Evolutionary conservation across 169 alveolate genomes (phyloP), one percentile per base, ranked within the genome.

Genomic region (Cardiosporidium cionae): DNA sequence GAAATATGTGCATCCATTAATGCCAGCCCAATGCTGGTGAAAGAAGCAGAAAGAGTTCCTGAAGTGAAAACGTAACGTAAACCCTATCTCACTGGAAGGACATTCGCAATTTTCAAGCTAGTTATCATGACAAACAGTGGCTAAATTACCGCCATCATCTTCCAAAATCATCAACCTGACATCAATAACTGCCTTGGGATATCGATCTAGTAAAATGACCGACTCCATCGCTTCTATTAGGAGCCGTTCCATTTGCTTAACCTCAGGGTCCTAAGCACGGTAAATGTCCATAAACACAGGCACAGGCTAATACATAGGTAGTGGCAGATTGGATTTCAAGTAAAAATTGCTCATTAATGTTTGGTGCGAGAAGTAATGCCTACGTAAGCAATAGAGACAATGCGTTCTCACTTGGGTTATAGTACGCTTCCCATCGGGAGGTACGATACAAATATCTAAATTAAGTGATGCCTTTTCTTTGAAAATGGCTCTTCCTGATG

Each of bases 111-210:
- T 16, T n/a, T 16, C n/a, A 44, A 44, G n/a, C n/a, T 16, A 16
- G 16, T 44, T 16, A 44, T 16, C 58, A 1, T 65, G 32, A 29
- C 71, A 28, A 65, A n/a, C n/a, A 2, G 27, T 1, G 32, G 6
- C 9, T 0, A 3, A 37, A 1, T 0, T 34, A 69, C 83, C 83
- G 36, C 83, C 83, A 33, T 68, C 78, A 27, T 76, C 83, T 62
- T 76, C 83, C 2, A 76, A 32, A 0, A 76, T 33, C n/a, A 70
- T 3, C 3, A 68, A 16, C 7, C 35, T 62, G 0, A 76, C 74
- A 27, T 69, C 83, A 0, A 76, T 31, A 32, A 63, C n/a, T 32
- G 74, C 16, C 31, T 70, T 69, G 2, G 73, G 74, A 62, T 76
- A 76, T 7, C 35, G 31, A 0, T 63, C 67, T 16, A 76, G 66